Conservation (phyloP, 805 yeast genomes). For the Gaillardinia entomophila region DNA sequence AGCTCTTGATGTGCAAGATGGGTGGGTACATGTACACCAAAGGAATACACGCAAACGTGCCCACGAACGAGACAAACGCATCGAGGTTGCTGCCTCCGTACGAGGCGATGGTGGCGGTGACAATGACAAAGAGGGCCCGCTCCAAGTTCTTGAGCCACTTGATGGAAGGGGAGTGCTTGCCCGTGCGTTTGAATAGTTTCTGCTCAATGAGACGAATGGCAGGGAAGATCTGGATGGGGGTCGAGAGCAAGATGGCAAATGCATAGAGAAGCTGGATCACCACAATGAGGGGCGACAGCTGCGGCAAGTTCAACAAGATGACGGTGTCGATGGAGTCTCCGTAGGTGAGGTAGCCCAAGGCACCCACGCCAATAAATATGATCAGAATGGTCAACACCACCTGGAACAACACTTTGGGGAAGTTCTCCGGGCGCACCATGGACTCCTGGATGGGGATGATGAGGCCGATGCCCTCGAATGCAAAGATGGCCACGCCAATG, state of each 20-base stretch:
- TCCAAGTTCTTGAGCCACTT: conserved; percentile 67
- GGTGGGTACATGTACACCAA: conserved; percentile 85
- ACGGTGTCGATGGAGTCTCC: conserved; percentile 64
- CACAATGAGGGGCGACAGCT: conserved; percentile 53
- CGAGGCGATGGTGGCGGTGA: conserved; percentile 55
- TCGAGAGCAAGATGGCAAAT: conserved; percentile 66
- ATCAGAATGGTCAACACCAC: conserved; percentile 61
- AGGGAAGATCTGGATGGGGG: conserved; percentile 78
- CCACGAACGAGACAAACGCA: conserved; percentile 71
- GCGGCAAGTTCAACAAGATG: conserved; percentile 68
- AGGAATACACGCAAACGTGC: conserved; percentile 82
- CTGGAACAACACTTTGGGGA: conserved; percentile 56
- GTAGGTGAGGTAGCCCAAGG: conserved; percentile 65
- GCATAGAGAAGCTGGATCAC: conserved; percentile 68
- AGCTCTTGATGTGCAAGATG: conserved; percentile 57
- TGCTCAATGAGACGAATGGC: conserved; percentile 71
- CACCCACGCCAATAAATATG: conserved; percentile 58
- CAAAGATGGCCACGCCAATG: conserved; percentile 80
- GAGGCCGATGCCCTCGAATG: conserved; percentile 83
- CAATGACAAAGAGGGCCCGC: conserved; percentile 47
- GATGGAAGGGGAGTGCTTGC: conserved; percentile 45
- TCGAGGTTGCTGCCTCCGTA: conserved; percentile 67
- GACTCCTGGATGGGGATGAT: conserved; percentile 80
- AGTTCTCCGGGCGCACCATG: conserved; percentile 69
- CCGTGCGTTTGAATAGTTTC: conserved; percentile 50